These are phyloP conservation scores for Melocanna baccifera DNA, from an alignment of 176 grass and related monocot genomes.

Conservation along the genomic window DNA sequence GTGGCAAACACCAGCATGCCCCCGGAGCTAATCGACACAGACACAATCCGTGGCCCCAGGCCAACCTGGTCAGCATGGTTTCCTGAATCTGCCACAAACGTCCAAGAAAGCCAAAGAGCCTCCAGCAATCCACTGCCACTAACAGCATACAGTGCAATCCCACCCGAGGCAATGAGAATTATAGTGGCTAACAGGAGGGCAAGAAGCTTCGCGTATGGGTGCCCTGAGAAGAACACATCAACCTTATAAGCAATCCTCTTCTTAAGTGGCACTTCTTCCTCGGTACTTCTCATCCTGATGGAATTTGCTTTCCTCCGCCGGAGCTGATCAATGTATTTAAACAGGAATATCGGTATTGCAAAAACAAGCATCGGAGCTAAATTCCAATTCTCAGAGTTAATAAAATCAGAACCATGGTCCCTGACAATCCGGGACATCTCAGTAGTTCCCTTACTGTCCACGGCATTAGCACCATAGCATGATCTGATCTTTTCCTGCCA, in stretches of 20 bases:
- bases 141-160: constrained; percentile 70
- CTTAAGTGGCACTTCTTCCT: constrained; percentile 81
- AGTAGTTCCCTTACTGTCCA: constrained; percentile 9
- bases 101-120: constrained; percentile 98
- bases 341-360: constrained; percentile 43
- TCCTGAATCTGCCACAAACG: constrained; percentile 98
- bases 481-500: constrained; percentile 59
- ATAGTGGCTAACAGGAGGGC: constrained; percentile 78
- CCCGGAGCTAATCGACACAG: constrained; percentile 80
- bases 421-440: constrained; percentile 24
- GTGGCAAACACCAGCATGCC: constrained; percentile 98
- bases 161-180: constrained; percentile 77
- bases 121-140: constrained; percentile 70
- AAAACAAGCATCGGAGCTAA: constrained; percentile 50
- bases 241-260: constrained; percentile 91
- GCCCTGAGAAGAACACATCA: constrained; percentile 92
- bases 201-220: constrained; percentile 90
- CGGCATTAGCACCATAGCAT: constrained; percentile 31
- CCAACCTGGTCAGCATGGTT: constrained; percentile 94
- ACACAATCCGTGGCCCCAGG: constrained; percentile 80
- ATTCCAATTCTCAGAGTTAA: constrained; percentile 36
- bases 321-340: constrained; percentile 62
- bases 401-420: constrained; percentile 22
- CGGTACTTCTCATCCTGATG: constrained; percentile 16
- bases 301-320: constrained; percentile 26